Evolutionary conservation across 106 monocot species (phyloP).

Genomic region (Apostasia shenzhenica): DNA sequence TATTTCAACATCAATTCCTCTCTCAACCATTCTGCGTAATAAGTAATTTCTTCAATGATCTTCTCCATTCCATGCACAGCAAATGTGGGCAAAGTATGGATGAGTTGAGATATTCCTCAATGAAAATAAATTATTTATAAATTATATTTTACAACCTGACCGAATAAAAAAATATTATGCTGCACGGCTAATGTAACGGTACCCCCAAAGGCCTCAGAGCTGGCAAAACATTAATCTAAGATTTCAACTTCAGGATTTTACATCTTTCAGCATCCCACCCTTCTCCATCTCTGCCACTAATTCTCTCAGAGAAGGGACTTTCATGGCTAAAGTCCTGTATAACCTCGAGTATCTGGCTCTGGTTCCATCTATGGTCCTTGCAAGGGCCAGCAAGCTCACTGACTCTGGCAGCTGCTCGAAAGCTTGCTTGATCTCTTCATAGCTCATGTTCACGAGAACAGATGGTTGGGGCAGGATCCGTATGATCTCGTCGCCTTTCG

Average conservation of each 20-base stretch:
- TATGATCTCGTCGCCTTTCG: conserved; percentile 80
- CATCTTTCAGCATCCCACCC: conserved; percentile 56
- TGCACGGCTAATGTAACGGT: too few relatives aligned
- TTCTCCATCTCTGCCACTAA: conserved; percentile 65
- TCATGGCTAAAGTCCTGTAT: conserved; percentile 83
- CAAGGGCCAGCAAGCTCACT: conserved; percentile 71
- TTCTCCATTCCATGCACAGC: too few relatives aligned
- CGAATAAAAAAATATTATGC: too few relatives aligned
- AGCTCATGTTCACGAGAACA: conserved; percentile 60
- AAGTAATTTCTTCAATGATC: too few relatives aligned
- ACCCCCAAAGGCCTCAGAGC: too few relatives aligned
- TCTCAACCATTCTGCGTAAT: too few relatives aligned
- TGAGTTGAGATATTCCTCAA: too few relatives aligned
- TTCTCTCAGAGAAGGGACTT: conserved; percentile 84
- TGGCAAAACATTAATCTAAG: too few relatives aligned
- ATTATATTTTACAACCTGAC: too few relatives aligned
- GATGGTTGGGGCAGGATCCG: conserved; percentile 72
- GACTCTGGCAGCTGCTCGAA: conserved; percentile 87
- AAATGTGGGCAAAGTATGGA: too few relatives aligned
- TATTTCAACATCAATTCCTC: too few relatives aligned
- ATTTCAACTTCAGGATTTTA: conserved; percentile 16
- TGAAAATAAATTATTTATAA: too few relatives aligned
- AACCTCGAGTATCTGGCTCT: conserved; percentile 87
- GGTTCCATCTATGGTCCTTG: conserved; percentile 89
- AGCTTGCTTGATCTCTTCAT: conserved; percentile 75